Evolutionary conservation across 2,329 filamentous ascomycete species (phyloP), one percentile per base, ranked within the genome.

Genomic region (Botrytis fragariae): DNA sequence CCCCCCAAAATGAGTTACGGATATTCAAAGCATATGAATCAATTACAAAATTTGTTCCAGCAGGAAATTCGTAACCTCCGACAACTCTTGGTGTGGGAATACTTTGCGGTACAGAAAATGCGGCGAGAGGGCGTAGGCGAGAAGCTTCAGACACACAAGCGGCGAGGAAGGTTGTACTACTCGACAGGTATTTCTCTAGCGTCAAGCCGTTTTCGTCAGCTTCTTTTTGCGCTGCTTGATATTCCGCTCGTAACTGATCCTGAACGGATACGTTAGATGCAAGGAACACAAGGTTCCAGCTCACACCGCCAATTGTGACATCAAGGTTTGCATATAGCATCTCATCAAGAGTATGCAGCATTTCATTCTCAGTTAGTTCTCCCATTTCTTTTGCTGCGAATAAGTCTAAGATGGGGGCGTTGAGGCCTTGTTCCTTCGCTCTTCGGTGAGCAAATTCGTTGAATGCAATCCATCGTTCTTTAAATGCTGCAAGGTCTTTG

Each of bases 281-380:
- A 0, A 87, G 77, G 64, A 84, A 83, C 0, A 85, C 77, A 0
- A 84, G 74, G n/a, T 79, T 81, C 84, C 85, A 87, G 0, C 83
- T 82, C 0, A 86, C 65, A 1, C 77, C 83, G 7, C 83, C 82
- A 3, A 81, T 81, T 0, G 84, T 85, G 14, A 86, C 84, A 73
- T 86, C 85, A 1, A 86, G 79, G 73, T 86, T 86, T 3, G 83
- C 84, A 73, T 82, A 86, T 0, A 86, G 80, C 61, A 81, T 81
- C 76, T 86, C 85, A 74, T 86, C 84, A 9, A 86, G 76, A 0
- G 85, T 86, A 44, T 85, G 84, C 0, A 83, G 77, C 2, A 83
- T 69, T 60, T 83, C 73, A 9, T 81, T 77, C 20, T 70, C 71
- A 1, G 73, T 77, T 32, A 83, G 77, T 8, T 70, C 45, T 0